phyloP scores from a whole-genome alignment of 352 stramenopile species.

The Peronosclerospora sorghi region DNA sequence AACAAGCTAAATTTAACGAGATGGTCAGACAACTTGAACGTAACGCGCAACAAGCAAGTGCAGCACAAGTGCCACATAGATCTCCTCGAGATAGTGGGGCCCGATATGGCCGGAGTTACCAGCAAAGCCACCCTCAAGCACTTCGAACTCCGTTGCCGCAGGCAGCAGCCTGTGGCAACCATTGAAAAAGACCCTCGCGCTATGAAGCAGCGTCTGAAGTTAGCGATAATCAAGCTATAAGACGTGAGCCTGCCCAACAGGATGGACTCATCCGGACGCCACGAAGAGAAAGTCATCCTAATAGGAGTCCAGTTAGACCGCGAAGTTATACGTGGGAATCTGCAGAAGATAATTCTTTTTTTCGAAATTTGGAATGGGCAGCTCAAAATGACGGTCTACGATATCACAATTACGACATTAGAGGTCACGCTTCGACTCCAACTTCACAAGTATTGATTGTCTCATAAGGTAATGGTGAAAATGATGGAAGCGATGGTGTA shows the following conservation, averaged over 20 bases:
- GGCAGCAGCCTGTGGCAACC: no score
- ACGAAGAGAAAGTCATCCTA: slow-evolving; percentile 8
- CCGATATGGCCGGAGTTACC: slow-evolving; percentile 1
- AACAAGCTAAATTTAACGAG: slow-evolving; percentile 26
- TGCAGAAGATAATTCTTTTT: no score
- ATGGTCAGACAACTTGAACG: slow-evolving; percentile 8
- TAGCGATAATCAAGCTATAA: no score
- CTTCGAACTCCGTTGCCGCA: not conserved
- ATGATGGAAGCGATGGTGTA: not conserved
- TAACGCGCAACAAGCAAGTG: slow-evolving; percentile 9
- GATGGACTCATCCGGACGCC: slow-evolving; percentile 12
- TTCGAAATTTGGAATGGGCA: no score
- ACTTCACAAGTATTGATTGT: not conserved
- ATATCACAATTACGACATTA: no score
- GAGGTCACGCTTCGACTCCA: no score
- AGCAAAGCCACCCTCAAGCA: not conserved
- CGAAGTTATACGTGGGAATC: not conserved
- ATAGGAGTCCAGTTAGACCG: slow-evolving; percentile 23
- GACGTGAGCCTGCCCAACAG: slow-evolving; percentile 6
- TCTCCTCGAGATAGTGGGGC: slow-evolving; percentile 7
- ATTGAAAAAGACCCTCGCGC: slow-evolving; percentile 14
- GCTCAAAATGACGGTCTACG: no score
- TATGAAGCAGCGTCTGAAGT: slow-evolving; percentile 21
- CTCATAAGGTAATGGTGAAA: not conserved
- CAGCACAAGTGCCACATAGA: no score